Base-by-base conservation (phyloP, 441 rosid genomes). In the Brassica balearica region DNA sequence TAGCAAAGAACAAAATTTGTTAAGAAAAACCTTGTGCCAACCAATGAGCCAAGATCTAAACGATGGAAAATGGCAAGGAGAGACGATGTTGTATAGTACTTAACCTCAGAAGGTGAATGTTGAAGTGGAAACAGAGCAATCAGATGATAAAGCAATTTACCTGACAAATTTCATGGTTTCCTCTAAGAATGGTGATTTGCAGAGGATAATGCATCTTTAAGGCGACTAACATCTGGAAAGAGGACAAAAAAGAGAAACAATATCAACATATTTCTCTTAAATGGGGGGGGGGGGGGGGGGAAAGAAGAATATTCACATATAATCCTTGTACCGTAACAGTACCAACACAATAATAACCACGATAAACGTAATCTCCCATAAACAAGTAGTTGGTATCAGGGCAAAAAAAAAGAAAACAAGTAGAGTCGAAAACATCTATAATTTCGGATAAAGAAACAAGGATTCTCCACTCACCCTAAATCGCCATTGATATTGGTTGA, bases 101-200 rank as follows among this genome's bases (percentile, higher is more conserved):
- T 78, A 8, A 8, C 29, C 55, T 46, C 68, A 48, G 6, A 32
- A 15, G 20, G 59, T 65, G 27, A 34, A 14, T 19, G 66, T 20
- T 58, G 65, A 64, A 55, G 17, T 6, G 32, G 2, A 65, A 29
- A 36, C 58, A 64, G 32, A 29, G 48, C 22, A 17, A 61, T 51
- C 27, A 36, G 63, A 62, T 20, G 23, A 38, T 23, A 38, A 9
- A 27, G 46, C 6, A 6, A 32, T 69, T 17, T 84, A 93, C 98
- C 97, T 93, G 97, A 72, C 98, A 95, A 77, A 95, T 91, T 87
- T 93, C 98, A 10, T 93, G 98, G 79, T 93, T 93, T 80, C 97
- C 98, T 83, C 98, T 83, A 19, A 93, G 88, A 86, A 91, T 90
- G 27, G 98, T 93, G 77, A 93, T 86, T 68, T 97, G 86, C 71